phyloP scores from a whole-genome alignment of 2,329 filamentous ascomycete species.

The Fusarium fujikuroi region DNA sequence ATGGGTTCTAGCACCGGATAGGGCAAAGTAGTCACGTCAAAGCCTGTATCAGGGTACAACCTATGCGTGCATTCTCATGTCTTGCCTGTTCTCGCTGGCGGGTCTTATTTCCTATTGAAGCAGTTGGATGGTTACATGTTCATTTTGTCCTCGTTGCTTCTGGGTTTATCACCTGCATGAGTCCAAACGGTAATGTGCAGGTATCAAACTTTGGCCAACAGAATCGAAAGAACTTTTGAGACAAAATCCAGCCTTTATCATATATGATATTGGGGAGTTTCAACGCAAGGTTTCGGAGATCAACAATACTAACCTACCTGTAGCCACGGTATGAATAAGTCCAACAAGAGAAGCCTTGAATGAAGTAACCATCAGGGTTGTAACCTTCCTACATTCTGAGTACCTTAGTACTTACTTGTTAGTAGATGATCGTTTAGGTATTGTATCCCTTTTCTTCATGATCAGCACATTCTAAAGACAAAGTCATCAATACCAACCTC shows the following conservation, averaged over 20 bases:
- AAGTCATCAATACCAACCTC: not conserved
- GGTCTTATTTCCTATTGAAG: conserved; percentile 15
- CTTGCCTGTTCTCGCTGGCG: conserved; percentile 8
- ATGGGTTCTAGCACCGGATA: conserved; percentile 33
- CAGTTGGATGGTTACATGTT: conserved; percentile 8
- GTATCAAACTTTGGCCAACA: not conserved
- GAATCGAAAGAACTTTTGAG: not conserved
- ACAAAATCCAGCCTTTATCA: not conserved
- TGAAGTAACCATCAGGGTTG: conserved; percentile 2
- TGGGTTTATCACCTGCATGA: not conserved
- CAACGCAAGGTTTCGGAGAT: conserved; percentile 12
- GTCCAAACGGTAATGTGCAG: not conserved
- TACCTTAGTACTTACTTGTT: not conserved
- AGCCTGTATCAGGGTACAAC: not conserved
- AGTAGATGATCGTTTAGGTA: not conserved
- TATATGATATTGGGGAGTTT: not conserved
- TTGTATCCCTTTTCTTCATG: not conserved
- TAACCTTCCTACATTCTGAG: not conserved
- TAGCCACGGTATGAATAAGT: not conserved
- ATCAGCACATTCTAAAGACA: conserved; percentile 1
- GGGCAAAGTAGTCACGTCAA: conserved; percentile 12
- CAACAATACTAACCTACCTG: not conserved
- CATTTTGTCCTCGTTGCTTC: conserved; percentile 3
- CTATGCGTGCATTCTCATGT: not conserved
- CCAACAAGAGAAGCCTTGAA: not conserved